phyloP scores from a whole-genome alignment of 306 rosid species.

The Urtica urens region DNA sequence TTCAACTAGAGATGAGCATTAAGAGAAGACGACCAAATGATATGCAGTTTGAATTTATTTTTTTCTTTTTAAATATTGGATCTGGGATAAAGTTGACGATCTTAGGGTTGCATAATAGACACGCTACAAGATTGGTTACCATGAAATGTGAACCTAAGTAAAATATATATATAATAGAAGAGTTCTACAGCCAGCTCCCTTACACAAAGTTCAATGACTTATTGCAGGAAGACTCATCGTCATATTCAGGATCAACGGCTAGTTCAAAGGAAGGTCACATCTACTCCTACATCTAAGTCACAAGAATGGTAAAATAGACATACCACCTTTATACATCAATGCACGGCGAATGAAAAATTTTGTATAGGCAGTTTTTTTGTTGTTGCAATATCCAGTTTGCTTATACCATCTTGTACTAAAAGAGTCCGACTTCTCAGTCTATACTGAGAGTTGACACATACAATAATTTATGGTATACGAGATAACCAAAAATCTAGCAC shows the following conservation, averaged over 20 bases:
- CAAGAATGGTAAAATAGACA: neutral
- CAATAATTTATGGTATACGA: neutral
- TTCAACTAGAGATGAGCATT: too few species aligned
- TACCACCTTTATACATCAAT: slow-evolving; percentile 8
- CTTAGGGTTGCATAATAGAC: too few species aligned
- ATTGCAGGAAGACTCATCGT: slow-evolving; percentile 30
- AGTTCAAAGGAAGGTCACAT: slow-evolving; percentile 20
- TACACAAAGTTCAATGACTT: neutral
- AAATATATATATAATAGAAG: neutral
- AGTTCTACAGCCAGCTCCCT: neutral
- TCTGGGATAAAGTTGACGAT: too few species aligned
- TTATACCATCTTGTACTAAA: neutral
- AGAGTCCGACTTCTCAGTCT: neutral
- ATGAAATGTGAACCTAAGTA: neutral
- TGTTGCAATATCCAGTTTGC: neutral
- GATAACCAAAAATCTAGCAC: neutral
- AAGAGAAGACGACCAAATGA: too few species aligned
- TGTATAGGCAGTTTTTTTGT: slow-evolving; percentile 7
- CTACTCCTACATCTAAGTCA: neutral
- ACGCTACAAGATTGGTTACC: too few species aligned
- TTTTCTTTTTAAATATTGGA: too few species aligned
- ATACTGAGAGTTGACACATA: neutral
- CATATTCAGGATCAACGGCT: slow-evolving; percentile 14
- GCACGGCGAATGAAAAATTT: slow-evolving; percentile 1
- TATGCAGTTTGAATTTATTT: too few species aligned